Evolutionary conservation across 176 grass and related monocot genomes (phyloP), one percentile per base, ranked within the genome.

Genomic region (Pontederia crassipes): DNA sequence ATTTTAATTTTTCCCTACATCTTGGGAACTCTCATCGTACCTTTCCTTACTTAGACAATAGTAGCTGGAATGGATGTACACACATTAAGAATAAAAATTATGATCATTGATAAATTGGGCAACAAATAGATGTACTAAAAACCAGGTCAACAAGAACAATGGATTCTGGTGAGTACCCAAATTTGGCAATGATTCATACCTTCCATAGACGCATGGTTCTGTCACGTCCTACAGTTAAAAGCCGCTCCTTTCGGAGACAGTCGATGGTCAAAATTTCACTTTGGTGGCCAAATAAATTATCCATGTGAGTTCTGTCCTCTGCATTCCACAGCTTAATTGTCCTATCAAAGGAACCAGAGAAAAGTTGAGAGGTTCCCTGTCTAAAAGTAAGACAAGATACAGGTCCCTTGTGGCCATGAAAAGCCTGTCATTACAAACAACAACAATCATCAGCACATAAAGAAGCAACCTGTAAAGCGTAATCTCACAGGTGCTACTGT

Each of bases 281-380:
- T 61, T 95, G 89, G 66, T 95, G 89, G 14, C 89, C 89, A 47
- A 80, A 85, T 60, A 95, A 66, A 65, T 86, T 88, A 65, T 89
- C 82, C 75, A 95, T 85, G 47, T 95, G 86, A 58, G 89, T 88
- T 76, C 81, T 80, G 7, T 95, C 89, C 27, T 95, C 89, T 64
- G 78, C 81, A 88, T 95, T 95, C 89, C 89, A 95, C 69, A 85
- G 81, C 76, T 88, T 95, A 74, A 95, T 82, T 46, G 81, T 82
- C 64, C 89, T 79, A 20, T 95, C 89, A 77, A 88, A 95, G 26
- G 89, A 95, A 47, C 89, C 89, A 64, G 89, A 95, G 51, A 95
- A 95, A 49, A 95, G 70, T 29, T 95, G 85, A 14, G 78, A 65
- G 4, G 89, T 85, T 14, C 86, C 89, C 26, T 77, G 73, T 46